Conservation (phyloP, 1,284 basidiomycete genomes). For the Cystobasidium slooffiae region DNA sequence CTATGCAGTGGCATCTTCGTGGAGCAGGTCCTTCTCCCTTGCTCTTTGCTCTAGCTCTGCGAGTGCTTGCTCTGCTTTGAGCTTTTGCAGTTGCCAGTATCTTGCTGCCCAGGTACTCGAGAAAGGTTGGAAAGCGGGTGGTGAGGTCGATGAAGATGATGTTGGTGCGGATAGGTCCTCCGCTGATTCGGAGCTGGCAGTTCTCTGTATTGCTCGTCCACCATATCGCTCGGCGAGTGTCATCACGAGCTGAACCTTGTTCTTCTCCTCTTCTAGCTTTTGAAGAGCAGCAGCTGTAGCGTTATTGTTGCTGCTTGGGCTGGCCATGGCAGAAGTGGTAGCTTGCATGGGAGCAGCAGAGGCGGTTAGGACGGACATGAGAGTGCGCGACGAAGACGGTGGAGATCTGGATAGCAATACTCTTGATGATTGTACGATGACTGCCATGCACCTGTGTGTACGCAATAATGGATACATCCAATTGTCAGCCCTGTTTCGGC, state of each 20-base stretch:
- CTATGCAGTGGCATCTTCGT: neutral
- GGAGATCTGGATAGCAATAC: neutral
- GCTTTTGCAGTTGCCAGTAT: constrained; percentile 36
- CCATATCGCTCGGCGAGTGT: constrained; percentile 23
- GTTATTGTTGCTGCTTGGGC: neutral
- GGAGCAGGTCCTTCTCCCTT: neutral
- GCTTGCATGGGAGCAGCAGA: neutral
- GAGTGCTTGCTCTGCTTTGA: constrained; percentile 15
- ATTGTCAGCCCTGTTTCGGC: neutral
- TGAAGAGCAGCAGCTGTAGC: neutral
- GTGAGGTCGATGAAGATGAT: neutral
- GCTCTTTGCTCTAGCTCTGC: constrained; percentile 4
- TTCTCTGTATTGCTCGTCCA: constrained; percentile 3
- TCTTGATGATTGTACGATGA: constrained; percentile 5
- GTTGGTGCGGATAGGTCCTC: neutral
- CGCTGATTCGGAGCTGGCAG: neutral
- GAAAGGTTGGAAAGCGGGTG: constrained; percentile 12
- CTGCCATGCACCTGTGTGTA: constrained; percentile 22
- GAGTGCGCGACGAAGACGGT: neutral
- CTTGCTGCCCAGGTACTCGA: constrained; percentile 19
- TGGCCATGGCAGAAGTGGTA: neutral
- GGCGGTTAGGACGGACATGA: neutral
- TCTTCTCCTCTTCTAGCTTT: constrained; percentile 8
- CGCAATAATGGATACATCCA: neutral
- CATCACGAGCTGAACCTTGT: neutral